phyloP scores from a whole-genome alignment of 1,139 yeast genomes.

The Kodamaea derodonti region DNA sequence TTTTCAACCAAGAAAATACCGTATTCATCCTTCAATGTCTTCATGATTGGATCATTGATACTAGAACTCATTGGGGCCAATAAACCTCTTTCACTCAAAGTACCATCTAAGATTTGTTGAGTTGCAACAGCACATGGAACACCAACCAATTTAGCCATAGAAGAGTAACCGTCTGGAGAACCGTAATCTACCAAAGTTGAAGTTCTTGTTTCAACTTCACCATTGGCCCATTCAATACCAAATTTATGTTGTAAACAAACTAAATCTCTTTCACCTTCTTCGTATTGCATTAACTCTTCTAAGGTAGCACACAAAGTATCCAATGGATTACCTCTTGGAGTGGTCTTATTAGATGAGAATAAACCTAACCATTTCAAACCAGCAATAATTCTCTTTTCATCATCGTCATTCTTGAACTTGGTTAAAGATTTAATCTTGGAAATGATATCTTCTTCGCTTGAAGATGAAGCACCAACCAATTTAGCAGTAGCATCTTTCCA shows the following conservation, averaged over 20 bases:
- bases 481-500: conserved; percentile 89
- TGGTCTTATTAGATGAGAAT: conserved; percentile 70
- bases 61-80: conserved; percentile 92
- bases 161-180: conserved; percentile 88
- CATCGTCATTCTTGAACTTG: conserved; percentile 74
- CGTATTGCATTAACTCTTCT: conserved; percentile 95
- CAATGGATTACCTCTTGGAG: conserved; percentile 90
- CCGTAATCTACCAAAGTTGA: conserved; percentile 95
- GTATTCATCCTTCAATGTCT: conserved; percentile 85
- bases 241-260: conserved; percentile 96
- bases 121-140: conserved; percentile 97
- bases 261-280: conserved; percentile 90
- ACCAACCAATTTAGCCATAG: conserved; percentile 98
- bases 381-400: conserved; percentile 78
- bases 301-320: conserved; percentile 96
- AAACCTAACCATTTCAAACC: conserved; percentile 95
- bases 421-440: conserved; percentile 76
- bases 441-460: conserved; percentile 66
- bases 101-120: conserved; percentile 80
- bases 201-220: conserved; percentile 85
- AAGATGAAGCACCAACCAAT: conserved; percentile 70
- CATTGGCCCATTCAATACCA: conserved; percentile 95
- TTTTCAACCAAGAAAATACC: conserved; percentile 77
- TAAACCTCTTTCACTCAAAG: conserved; percentile 66
- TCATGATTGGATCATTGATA: conserved; percentile 85